Evolutionary conservation across 805 yeast species (phyloP), one percentile per base, ranked within the genome.

Genomic region (Wickerhamiella sorbophila): DNA sequence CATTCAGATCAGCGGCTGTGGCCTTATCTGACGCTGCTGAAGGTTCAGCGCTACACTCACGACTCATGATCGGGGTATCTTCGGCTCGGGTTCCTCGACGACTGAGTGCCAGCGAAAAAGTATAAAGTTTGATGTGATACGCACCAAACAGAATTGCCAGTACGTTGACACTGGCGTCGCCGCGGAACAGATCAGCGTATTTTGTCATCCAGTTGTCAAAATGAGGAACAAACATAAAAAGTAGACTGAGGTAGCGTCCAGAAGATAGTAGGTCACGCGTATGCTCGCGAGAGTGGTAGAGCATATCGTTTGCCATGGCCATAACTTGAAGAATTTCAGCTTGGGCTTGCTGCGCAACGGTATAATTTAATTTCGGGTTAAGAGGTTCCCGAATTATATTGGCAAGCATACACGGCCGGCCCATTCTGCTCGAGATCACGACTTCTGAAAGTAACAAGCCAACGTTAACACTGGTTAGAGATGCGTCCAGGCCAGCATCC

Each of bases 401-500:
- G 1, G 80, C 70, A 46, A 87, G 62, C 80, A 81, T 82, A 31
- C 91, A 75, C 52, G 84, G 62, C 48, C 87, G 70, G 36, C 86
- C 83, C 52, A 85, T 66, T 52, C 85, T 79, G 72, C 84, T 74
- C 1, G 94, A 87, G 3, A 86, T 71, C 50, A 78, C 74, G 16
- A 85, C 77, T 57, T 87, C 97, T 2, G 93, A 74, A 33, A 80
- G 66, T 58, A 86, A 94, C 0, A 94, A 75, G 0, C 94, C 94
- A 42, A 86, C 63, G 53, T 80, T 82, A 4, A 86, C 74, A 50
- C 79, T 71, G 8, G 86, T 69, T 45, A 81, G 75, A 16, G 74
- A 71, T 35, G 81, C 83, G 64, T 84, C 73, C 51, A 85, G 72
- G 3, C 84, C 84, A 74, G 80, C 75, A 57, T 81, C 91, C 56